These are phyloP conservation scores for Monosporascus sp. DNA, from an alignment of 2,329 filamentous ascomycete species.

Conservation along the genomic window DNA sequence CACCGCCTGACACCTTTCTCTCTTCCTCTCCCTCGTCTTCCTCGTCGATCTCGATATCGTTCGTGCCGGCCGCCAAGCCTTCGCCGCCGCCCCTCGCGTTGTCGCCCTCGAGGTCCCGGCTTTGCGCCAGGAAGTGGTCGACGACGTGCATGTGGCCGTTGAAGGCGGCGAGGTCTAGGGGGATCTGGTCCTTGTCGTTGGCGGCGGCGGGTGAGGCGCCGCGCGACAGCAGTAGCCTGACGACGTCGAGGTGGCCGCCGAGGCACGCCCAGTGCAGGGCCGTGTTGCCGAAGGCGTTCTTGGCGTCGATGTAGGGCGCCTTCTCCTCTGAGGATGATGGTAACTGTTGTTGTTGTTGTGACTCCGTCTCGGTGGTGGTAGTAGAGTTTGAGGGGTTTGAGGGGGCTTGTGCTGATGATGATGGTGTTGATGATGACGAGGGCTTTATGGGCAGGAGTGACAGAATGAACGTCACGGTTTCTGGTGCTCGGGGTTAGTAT, in stretches of 20 bases:
- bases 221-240: constrained; percentile 68
- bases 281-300: constrained; percentile 83
- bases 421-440: constrained; percentile 11
- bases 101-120: constrained; percentile 40
- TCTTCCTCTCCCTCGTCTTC: constrained; percentile 6
- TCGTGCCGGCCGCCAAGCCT: constrained; percentile 34
- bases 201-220: constrained; percentile 73
- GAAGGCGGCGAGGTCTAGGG: constrained; percentile 67
- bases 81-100: constrained; percentile 39
- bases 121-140: constrained; percentile 51
- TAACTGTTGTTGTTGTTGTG: constrained; percentile 18
- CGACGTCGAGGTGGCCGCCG: constrained; percentile 76
- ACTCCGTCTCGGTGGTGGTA: constrained; percentile 5
- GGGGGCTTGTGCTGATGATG: constrained; percentile 11
- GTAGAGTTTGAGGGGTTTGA: constrained; percentile 1
- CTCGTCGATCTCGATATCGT: constrained; percentile 21
- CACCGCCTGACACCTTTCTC: constrained; percentile 2
- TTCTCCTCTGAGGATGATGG: constrained; percentile 32
- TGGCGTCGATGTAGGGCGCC: constrained; percentile 53
- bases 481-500: constrained; percentile 9
- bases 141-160: constrained; percentile 62
- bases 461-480: constrained; percentile 43
- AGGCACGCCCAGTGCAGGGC: constrained; percentile 90
- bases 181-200: constrained; percentile 80
- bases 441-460: constrained; percentile 29